Conservation (phyloP, 805 yeast genomes). For the Yamadazyma phyllophila region DNA sequence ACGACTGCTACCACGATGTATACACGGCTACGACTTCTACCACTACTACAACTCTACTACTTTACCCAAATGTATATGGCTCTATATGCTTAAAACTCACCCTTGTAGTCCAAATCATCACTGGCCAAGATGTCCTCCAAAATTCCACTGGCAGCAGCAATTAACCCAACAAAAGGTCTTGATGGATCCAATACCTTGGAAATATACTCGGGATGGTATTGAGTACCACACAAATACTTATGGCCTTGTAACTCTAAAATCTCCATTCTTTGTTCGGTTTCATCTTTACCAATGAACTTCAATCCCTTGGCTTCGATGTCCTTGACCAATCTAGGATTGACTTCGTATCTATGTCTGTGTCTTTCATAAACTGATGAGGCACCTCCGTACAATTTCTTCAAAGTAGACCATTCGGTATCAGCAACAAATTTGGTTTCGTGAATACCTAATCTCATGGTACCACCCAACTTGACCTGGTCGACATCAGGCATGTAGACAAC, state of each 20-base stretch:
- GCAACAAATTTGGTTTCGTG: conserved; percentile 82
- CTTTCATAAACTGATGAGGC: conserved; percentile 74
- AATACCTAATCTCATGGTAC: conserved; percentile 97
- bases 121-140: conserved; percentile 61
- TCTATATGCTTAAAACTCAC: conserved; percentile 37
- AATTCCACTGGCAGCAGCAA: conserved; percentile 89
- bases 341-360: conserved; percentile 98
- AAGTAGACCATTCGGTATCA: conserved; percentile 62
- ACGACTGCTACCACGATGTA: too few species aligned
- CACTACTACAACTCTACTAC: too few species aligned
- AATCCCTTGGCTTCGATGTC: conserved; percentile 76
- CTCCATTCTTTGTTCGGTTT: conserved; percentile 88
- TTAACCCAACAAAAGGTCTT: conserved; percentile 91
- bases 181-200: conserved; percentile 97
- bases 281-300: conserved; percentile 91
- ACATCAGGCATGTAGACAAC: conserved; percentile 99
- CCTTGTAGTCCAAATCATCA: conserved; percentile 42
- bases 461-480: conserved; percentile 93
- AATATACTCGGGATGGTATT: conserved; percentile 97
- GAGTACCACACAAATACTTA: conserved; percentile 92
- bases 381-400: conserved; percentile 78
- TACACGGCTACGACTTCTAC: too few species aligned
- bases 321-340: conserved; percentile 78
- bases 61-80: too few species aligned
- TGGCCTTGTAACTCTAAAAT: conserved; percentile 82